Evolutionary conservation across 352 stramenopile species (phyloP), one percentile per base, ranked within the genome.

Genomic region (Phytopythium montanum): DNA sequence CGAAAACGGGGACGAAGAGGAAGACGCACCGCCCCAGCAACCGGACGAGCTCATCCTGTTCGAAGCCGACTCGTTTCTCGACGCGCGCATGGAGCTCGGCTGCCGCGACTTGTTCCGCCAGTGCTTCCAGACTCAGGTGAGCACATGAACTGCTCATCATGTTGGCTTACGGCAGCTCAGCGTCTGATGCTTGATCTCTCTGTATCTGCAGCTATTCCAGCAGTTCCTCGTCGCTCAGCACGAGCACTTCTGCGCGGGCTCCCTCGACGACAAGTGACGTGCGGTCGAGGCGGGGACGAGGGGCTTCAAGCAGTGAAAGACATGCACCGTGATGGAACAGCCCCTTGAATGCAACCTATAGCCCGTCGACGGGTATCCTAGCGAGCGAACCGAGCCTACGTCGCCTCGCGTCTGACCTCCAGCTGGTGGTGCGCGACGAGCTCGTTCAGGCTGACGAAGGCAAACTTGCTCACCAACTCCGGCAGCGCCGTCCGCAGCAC

Each of bases 101-200:
- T 92, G 83, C 29, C 80, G 83, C 41, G 83, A 92, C 36, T 85
- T 92, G 60, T 92, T 92, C 38, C 80, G 83, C 36, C 83, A 92
- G 29, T 77, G 73, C 31, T 92, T 92, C 46, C 75, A 87, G 48
- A 85, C 83, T 3, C 60, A 89, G 76, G 82, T 92, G 54, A 59
- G 39, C 44, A 46, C 19, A 8, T 14, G n/a, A 6, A 42, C 21
- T 6, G 19, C 6, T n/a, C 21, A 25, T 14, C 7, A 23, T 45
- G 18, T 23, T 14, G 39, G 0, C 25, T 18, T 23, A n/a, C 33
- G 6, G 18, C 19, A 25, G 25, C 39, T 46, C 6, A 46, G 39
- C 1, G 14, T 10, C 5, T 46, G 39, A 23, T 46, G 39, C 21
- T 16, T 38, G 33, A 18, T 44, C 33, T 18, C n/a, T 13, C 51